Percentiles rank a stretch among this genome's conserved stretches.
phyloP scores from a whole-genome alignment of 371 early-diverging fungal species.

The Mortierella sp. region DNA sequence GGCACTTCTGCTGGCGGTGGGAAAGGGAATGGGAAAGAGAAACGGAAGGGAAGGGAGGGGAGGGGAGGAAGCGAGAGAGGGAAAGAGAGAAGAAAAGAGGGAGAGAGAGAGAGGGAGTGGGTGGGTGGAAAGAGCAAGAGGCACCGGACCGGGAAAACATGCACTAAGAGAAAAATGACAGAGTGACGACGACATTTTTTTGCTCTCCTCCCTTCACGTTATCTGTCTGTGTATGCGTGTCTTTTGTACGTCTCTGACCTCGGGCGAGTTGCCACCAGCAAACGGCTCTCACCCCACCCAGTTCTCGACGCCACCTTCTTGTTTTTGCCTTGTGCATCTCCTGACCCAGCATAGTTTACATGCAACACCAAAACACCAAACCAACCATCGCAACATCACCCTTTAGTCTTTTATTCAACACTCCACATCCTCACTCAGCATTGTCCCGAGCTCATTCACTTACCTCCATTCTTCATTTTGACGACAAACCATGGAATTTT shows the following conservation, averaged over 20 bases:
- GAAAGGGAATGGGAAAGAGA: background rate
- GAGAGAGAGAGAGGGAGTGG: background rate
- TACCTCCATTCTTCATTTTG: background rate
- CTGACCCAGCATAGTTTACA: background rate
- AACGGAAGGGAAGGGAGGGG: background rate
- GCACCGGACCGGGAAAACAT: background rate
- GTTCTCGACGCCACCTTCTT: background rate
- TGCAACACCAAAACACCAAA: background rate
- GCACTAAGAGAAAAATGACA: background rate
- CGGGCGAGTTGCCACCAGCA: background rate
- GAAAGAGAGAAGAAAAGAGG: slow-evolving; percentile 7
- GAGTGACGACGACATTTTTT: background rate
- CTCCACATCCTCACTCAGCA: background rate
- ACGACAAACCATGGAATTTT: slow-evolving; percentile 33
- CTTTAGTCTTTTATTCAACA: background rate
- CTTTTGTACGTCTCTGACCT: background rate
- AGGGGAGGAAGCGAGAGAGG: no score
- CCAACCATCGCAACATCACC: background rate
- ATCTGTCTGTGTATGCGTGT: background rate
- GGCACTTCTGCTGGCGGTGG: background rate
- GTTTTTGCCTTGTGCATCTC: background rate
- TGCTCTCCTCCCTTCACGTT: background rate
- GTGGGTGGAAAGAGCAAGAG: background rate
- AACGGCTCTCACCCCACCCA: background rate
- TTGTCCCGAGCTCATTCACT: background rate